Conservation (phyloP, 495 filamentous ascomycete species). For the Cladorrhinum samala region DNA sequence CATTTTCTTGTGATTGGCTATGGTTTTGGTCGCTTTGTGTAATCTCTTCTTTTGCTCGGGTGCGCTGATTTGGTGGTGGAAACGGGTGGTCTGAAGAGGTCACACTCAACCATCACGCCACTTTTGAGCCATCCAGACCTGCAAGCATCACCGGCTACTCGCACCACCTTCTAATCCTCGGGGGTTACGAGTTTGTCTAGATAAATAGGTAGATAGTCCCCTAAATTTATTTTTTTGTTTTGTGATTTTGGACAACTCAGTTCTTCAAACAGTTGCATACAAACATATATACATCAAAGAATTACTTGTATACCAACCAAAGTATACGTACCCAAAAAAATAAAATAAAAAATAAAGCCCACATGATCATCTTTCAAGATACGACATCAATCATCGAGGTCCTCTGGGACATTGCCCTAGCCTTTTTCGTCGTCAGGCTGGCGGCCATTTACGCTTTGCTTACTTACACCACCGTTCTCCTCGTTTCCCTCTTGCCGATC, state of each 20-base stretch:
- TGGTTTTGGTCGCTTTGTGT: neutral
- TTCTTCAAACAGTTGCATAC: neutral
- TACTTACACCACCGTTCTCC: conserved; percentile 6
- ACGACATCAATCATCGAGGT: conserved; percentile 27
- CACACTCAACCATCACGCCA: neutral
- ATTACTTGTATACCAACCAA: neutral
- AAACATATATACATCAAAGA: neutral
- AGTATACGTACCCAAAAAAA: neutral
- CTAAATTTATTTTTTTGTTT: too few relatives aligned
- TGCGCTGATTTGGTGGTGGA: neutral
- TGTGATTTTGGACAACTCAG: too few relatives aligned
- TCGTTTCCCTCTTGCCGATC: conserved; percentile 5
- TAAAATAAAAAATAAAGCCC: conserved; percentile 2
- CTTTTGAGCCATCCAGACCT: too few relatives aligned
- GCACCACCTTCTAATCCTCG: neutral
- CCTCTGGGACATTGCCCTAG: conserved; percentile 32
- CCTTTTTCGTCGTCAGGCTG: conserved; percentile 26
- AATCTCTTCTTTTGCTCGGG: neutral
- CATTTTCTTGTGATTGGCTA: too few relatives aligned
- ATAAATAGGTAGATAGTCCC: conserved; percentile 1
- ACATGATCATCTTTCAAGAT: conserved; percentile 20
- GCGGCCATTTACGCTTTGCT: conserved; percentile 21
- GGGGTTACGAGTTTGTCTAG: too few relatives aligned
- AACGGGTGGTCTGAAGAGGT: neutral
- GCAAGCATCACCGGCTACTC: neutral